Conservation (phyloP, 805 yeast genomes). For the Candida vaughaniae region DNA sequence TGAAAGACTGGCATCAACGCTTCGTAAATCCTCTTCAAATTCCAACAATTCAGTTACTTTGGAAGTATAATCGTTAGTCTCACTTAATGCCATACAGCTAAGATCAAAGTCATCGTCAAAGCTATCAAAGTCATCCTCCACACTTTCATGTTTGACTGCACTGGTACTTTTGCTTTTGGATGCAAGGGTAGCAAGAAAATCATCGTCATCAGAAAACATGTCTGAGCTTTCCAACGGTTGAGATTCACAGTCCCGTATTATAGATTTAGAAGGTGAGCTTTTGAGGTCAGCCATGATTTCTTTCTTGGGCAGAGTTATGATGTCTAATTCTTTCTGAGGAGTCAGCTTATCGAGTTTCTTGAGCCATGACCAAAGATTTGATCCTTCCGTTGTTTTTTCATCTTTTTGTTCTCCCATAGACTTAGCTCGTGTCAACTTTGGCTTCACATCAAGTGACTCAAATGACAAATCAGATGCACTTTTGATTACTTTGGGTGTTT, state of each 20-base stretch:
- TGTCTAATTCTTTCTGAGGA: not conserved
- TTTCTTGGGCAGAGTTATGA: not conserved
- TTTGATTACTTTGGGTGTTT: conserved; percentile 37
- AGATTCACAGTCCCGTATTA: not conserved
- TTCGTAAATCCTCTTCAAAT: conserved; percentile 6
- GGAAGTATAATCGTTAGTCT: conserved; percentile 9
- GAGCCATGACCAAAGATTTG: conserved; percentile 27
- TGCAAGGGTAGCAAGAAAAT: not conserved
- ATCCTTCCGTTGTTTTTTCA: not conserved
- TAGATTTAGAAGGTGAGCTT: not conserved
- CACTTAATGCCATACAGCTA: not conserved
- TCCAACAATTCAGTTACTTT: conserved; percentile 3
- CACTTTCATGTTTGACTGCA: not conserved
- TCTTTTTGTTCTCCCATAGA: conserved; percentile 24
- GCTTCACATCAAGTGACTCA: conserved; percentile 13
- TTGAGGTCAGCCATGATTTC: too few species aligned
- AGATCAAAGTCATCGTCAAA: conserved; percentile 4
- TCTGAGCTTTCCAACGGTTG: not conserved
- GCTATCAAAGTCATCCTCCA: not conserved
- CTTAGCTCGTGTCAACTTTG: conserved; percentile 37
- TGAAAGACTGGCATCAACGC: conserved; percentile 36
- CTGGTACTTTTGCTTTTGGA: not conserved
- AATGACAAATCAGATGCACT: conserved; percentile 30
- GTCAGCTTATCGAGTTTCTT: conserved; percentile 22
- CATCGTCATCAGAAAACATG: conserved; percentile 1